phyloP scores from a whole-genome alignment of 805 yeast genomes.

The Candida jianshihensis region DNA sequence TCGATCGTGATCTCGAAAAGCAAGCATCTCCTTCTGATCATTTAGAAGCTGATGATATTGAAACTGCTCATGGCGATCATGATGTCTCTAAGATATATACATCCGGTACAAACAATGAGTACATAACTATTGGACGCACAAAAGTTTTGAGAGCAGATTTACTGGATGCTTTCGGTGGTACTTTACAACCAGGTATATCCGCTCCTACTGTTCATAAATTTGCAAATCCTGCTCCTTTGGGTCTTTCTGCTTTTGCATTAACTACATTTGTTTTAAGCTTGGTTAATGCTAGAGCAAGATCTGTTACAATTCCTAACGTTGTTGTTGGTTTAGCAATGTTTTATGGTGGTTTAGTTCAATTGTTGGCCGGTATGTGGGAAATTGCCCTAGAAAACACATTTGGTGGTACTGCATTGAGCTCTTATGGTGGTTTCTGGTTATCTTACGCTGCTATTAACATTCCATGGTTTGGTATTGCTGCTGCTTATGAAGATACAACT shows the following conservation, averaged over 20 bases:
- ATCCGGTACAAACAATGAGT: slow-evolving; percentile 48
- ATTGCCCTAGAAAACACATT: slow-evolving; percentile 57
- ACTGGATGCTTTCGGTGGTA: slow-evolving; percentile 73
- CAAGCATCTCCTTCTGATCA: neutral
- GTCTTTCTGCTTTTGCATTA: slow-evolving; percentile 53
- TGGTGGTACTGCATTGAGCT: slow-evolving; percentile 57
- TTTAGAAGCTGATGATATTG: slow-evolving; percentile 2
- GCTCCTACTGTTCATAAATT: slow-evolving; percentile 52
- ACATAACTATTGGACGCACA: slow-evolving; percentile 64
- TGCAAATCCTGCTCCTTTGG: slow-evolving; percentile 64
- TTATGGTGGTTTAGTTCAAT: slow-evolving; percentile 57
- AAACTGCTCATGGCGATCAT: slow-evolving; percentile 3
- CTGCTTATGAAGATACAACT: slow-evolving; percentile 38
- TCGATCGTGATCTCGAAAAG: slow-evolving; percentile 1
- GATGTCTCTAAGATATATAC: slow-evolving; percentile 25
- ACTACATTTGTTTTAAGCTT: slow-evolving; percentile 56
- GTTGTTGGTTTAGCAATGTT: slow-evolving; percentile 53
- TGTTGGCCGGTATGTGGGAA: slow-evolving; percentile 63
- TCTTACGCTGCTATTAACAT: slow-evolving; percentile 54
- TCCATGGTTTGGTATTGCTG: slow-evolving; percentile 51
- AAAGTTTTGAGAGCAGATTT: slow-evolving; percentile 58
- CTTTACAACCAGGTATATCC: slow-evolving; percentile 61
- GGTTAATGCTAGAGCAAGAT: slow-evolving; percentile 48
- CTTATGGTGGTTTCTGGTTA: slow-evolving; percentile 69
- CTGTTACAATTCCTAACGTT: slow-evolving; percentile 42